Evolutionary conservation across 495 filamentous ascomycete genomes (phyloP).

Genomic region (Penicillium macrosclerotiorum): DNA sequence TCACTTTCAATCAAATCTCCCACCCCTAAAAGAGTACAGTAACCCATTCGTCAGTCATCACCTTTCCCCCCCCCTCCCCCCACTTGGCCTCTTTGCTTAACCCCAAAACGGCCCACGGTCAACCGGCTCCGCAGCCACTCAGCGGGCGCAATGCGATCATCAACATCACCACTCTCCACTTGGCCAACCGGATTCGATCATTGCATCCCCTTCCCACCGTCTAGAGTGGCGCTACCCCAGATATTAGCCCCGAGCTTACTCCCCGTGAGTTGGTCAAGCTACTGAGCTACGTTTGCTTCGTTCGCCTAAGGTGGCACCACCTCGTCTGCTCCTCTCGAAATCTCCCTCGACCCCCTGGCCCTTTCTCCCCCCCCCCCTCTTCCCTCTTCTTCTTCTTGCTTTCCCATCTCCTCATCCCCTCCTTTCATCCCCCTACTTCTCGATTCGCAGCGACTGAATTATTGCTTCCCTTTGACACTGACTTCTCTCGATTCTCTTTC

Average conservation of each 20-base stretch:
- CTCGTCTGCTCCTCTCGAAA: slow-evolving; percentile 1
- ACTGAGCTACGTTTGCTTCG: too few relatives aligned
- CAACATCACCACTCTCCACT: slow-evolving; percentile 3
- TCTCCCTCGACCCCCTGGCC: too few relatives aligned
- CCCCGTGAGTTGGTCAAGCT: slow-evolving; percentile 1
- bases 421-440: slow-evolving; percentile 1
- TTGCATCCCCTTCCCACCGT: not conserved
- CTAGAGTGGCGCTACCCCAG: slow-evolving; percentile 10
- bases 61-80: too few relatives aligned
- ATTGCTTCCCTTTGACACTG: not conserved
- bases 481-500: too few relatives aligned
- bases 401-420: slow-evolving; percentile 5
- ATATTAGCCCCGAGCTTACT: slow-evolving; percentile 11
- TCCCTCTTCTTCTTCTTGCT: slow-evolving; percentile 4
- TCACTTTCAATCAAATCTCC: too few relatives aligned
- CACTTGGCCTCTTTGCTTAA: too few relatives aligned
- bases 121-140: not conserved
- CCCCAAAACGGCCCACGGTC: slow-evolving; percentile 12
- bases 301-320: not conserved
- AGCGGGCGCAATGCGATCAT: not conserved
- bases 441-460: not conserved
- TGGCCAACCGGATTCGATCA: not conserved
- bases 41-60: too few relatives aligned
- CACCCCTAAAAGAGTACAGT: too few relatives aligned
- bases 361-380: not conserved